phyloP scores from a whole-genome alignment of 2,329 filamentous ascomycete species.

The Beauveria sp. region DNA sequence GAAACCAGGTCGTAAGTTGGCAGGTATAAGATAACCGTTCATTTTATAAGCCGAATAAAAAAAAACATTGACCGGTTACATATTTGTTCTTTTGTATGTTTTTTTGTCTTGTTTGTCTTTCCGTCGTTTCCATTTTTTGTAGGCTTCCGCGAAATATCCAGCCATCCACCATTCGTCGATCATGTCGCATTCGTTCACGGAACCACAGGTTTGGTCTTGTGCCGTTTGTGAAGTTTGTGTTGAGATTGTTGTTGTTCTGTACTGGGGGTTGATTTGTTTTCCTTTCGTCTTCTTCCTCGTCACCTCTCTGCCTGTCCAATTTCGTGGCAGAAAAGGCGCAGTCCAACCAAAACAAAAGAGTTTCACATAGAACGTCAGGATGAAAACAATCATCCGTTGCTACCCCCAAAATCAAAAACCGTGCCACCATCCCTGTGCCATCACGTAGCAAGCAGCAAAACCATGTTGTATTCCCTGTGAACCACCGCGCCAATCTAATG shows the following conservation, averaged over 20 bases:
- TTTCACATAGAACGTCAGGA: conserved; percentile 8
- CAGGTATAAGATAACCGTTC: conserved; percentile 7
- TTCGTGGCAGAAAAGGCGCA: background rate
- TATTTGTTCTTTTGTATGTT: conserved; percentile 9
- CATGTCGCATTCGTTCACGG: conserved; percentile 1
- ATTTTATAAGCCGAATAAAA: conserved; percentile 11
- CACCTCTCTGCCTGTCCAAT: background rate
- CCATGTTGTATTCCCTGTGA: conserved; percentile 40
- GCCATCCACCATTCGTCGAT: background rate
- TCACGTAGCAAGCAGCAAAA: conserved; percentile 21
- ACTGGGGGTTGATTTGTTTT: conserved; percentile 10
- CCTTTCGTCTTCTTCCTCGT: conserved; percentile 11
- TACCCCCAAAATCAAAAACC: background rate
- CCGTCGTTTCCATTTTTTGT: conserved; percentile 5
- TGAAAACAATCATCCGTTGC: conserved; percentile 8
- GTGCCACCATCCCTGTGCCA: background rate
- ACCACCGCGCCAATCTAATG: conserved; percentile 49
- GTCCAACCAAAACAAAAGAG: conserved; percentile 3
- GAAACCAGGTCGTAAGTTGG: conserved; percentile 1
- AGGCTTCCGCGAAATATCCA: background rate
- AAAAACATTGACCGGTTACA: conserved; percentile 10
- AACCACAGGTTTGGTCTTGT: background rate
- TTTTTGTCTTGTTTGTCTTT: conserved; percentile 10
- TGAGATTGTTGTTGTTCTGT: conserved; percentile 11
- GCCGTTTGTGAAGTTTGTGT: conserved; percentile 8